phyloP scores from a whole-genome alignment of 768 basidiomycete species.

The Lactarius akahatsu region DNA sequence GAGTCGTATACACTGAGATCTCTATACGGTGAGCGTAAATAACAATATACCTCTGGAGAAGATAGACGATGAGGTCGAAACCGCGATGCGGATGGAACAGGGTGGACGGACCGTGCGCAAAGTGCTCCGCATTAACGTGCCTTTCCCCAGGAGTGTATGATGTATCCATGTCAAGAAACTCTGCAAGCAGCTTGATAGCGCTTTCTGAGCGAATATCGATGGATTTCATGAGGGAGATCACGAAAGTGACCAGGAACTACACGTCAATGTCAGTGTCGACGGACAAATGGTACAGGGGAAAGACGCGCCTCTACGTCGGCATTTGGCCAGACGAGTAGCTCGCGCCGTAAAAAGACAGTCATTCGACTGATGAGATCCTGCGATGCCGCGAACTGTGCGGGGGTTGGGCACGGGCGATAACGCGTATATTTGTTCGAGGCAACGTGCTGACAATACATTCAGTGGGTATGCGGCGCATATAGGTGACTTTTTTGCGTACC shows the following conservation, averaged over 20 bases:
- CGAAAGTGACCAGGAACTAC: slow-evolving; percentile 88
- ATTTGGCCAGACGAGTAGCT: slow-evolving; percentile 83
- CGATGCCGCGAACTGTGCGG: slow-evolving; percentile 77
- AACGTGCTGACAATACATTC: slow-evolving; percentile 61
- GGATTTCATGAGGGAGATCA: slow-evolving; percentile 85
- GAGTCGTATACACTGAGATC: slow-evolving; percentile 82
- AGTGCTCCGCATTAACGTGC: slow-evolving; percentile 81
- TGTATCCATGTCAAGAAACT: slow-evolving; percentile 81
- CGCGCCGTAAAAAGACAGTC: slow-evolving; percentile 77
- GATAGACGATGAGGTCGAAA: background rate
- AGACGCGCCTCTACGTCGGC: slow-evolving; percentile 81
- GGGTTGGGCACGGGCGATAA: slow-evolving; percentile 88
- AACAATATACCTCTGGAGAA: slow-evolving; percentile 77
- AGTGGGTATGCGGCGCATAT: slow-evolving; percentile 1
- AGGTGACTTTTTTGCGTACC: slow-evolving; percentile 43
- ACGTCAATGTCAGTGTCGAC: slow-evolving; percentile 10
- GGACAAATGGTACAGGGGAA: slow-evolving; percentile 3
- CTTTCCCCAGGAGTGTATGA: slow-evolving; percentile 56
- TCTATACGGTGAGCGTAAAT: slow-evolving; percentile 83
- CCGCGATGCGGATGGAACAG: background rate
- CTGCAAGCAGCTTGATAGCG: slow-evolving; percentile 78
- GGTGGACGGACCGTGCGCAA: slow-evolving; percentile 76
- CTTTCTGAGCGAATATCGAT: slow-evolving; percentile 91
- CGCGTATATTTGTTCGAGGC: slow-evolving; percentile 85
- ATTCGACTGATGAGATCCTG: slow-evolving; percentile 71